Base-by-base conservation (phyloP, 805 yeast genomes). In the Candida tallmaniae region DNA sequence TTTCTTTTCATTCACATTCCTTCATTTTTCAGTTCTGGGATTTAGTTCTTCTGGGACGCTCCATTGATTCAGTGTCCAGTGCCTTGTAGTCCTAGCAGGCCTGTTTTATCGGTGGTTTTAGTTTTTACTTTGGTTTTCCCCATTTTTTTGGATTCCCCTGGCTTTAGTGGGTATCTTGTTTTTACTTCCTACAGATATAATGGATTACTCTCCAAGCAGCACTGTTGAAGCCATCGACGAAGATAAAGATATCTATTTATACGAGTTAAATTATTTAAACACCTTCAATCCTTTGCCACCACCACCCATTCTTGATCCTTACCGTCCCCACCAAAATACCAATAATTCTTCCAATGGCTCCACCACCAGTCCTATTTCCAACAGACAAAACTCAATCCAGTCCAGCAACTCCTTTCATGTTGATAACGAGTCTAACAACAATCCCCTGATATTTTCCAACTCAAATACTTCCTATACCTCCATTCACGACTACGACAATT, bases 201-300 rank as follows among this genome's bases (percentile, higher is more conserved):
- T 31, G 37, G 39, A 38, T 23, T 35, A 34, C 35, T 40, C 47
- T 30, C 38, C 31, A 18, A 34, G 33, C n/a, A 42, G 46, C 23
- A 38, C 45, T n/a, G 29, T 38, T 19, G 45, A 35, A 21, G 38
- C 45, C 5, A 39, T 42, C 20, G 46, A 42, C 7, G 46, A 42
- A 18, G 13, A 32, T 6, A 31, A 31, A 16, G 34, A 31, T 23
- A n/a, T 6, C 7, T 24, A 24, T 25, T 17, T 15, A 11, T 32
- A 12, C 11, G 29, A 24, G 12, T 25, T 28, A 21, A 31, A 13
- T 22, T 21, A 31, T 22, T 31, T 15, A 23, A 26, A 16, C 5
- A 35, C 41, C 10, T 45, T 45, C 35, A 38, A 38, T 32, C 51
- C 53, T 6, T 31, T 47, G 17, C 54, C 51, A 4, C 55, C 55